Percentiles rank a stretch among this genome's conserved stretches.
Conservation (phyloP, 805 yeast genomes). For the Nakazawaea pomicola region DNA sequence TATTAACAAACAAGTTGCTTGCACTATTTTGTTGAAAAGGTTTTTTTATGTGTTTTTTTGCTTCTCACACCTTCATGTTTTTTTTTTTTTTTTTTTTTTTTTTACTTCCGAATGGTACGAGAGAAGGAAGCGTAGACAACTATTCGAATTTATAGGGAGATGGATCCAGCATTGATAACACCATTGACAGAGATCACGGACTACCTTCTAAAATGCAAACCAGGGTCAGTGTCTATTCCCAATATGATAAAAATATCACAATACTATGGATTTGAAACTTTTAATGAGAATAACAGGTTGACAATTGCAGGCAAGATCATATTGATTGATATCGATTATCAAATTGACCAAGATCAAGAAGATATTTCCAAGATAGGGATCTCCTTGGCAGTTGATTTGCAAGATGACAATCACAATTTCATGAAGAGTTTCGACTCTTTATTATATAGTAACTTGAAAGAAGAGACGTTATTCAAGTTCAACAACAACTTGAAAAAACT, state of each 20-base stretch:
- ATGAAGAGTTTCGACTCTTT: conserved; percentile 6
- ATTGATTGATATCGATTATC: conserved; percentile 32
- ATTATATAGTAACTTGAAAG: conserved; percentile 2
- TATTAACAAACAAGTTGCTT: no score
- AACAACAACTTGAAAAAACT: conserved; percentile 9
- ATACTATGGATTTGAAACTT: conserved; percentile 33
- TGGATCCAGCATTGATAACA: conserved; percentile 28
- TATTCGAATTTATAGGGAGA: no score
- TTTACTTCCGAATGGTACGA: background rate
- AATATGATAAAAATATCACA: conserved; percentile 29
- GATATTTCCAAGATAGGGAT: conserved; percentile 1
- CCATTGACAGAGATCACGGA: conserved; percentile 29
- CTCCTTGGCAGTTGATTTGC: conserved; percentile 6
- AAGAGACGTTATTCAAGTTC: conserved; percentile 3
- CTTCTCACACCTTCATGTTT: background rate
- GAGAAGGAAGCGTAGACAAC: no score
- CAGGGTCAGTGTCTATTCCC: conserved; percentile 28
- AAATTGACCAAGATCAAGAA: conserved; percentile 15
- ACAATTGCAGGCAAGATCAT: conserved; percentile 31
- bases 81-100: conserved; percentile 1
- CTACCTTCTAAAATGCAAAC: conserved; percentile 25
- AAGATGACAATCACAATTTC: background rate
- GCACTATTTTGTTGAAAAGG: no score
- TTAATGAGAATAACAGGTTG: conserved; percentile 30
- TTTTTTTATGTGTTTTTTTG: background rate